Base-by-base conservation (phyloP, 768 basidiomycete genomes). In the Amanita exitialis region DNA sequence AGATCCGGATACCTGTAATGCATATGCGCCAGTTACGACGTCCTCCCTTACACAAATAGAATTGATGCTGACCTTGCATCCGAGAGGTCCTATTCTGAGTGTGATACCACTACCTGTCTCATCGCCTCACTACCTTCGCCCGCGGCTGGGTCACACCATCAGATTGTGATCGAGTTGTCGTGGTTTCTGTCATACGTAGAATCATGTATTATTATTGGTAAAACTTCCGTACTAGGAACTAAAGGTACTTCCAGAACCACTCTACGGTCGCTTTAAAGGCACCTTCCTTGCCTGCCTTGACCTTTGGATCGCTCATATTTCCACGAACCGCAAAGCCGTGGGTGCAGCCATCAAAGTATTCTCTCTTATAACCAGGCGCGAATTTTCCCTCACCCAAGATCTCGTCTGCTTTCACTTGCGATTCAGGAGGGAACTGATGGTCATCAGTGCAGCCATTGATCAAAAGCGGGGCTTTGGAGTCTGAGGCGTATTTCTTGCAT, bases 381-480 rank as follows among this genome's bases (percentile, higher is more conserved):
- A 71, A 75, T 42, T 72, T 71, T 0, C 68, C 69, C 13, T 65
- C 65, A 0, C 71, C 76, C 10, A 84, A 61, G 37, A 83, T 68
- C 46, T 66, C 58, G 47, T 81, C 79, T 1, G 79, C 77, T 42
- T 67, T 54, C 0, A 59, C 63, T 49, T 75, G 71, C 3, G 67
- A 46, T 35, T 74, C 73, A 1, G 37, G 39, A 4, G 79, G 76
- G 72, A 83, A 86, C 58, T 64, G 62, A 6, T 32, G 2, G 61
- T 84, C 82, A 25, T 59, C 37, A 25, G 73, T 69, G 65, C 83
- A 84, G 41, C 76, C 77, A 69, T 85, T 85, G 66, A 86, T 80
- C 32, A 88, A 71, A 21, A 86, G 69, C 18, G 84, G 81, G 1
- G 72, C 72, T 43, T 73, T 73, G 30, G 80, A 67, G 9, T 42